Conservation (phyloP, 78 protist species). For the Dictyostelium brefeldianum region DNA sequence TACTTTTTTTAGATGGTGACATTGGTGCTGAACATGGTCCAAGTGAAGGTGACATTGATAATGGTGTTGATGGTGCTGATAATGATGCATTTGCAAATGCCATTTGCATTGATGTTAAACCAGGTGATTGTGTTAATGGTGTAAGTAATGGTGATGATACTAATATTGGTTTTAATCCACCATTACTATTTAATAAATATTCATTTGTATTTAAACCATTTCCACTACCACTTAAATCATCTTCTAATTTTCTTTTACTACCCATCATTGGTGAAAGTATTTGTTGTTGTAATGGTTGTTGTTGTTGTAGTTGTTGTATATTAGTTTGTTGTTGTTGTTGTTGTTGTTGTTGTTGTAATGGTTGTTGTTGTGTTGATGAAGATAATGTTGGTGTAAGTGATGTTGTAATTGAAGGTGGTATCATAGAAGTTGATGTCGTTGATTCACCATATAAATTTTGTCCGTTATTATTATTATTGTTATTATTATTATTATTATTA, state of each 20-base stretch:
- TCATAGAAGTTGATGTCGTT: slow-evolving; percentile 51
- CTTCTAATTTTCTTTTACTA: slow-evolving; percentile 74
- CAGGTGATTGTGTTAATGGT: slow-evolving; percentile 68
- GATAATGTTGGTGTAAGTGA: slow-evolving; percentile 63
- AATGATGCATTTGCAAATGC: slow-evolving; percentile 70
- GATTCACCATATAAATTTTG: slow-evolving; percentile 56
- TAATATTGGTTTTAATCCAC: slow-evolving; percentile 42
- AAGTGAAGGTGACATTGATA: slow-evolving; percentile 69
- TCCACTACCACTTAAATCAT: neutral
- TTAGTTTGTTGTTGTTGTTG: neutral
- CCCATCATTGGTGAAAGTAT: slow-evolving; percentile 60
- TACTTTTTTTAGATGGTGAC: slow-evolving; percentile 78
- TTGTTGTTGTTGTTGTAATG: neutral
- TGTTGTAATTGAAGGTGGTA: slow-evolving; percentile 43
- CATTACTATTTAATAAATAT: slow-evolving; percentile 2
- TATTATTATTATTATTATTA: neutral
- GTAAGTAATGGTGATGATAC: slow-evolving; percentile 73
- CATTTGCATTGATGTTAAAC: slow-evolving; percentile 61
- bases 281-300: neutral
- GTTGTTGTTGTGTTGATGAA: slow-evolving; percentile 18
- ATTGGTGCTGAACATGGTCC: slow-evolving; percentile 66
- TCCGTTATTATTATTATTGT: neutral
- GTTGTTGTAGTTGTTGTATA: neutral
- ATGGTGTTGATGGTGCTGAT: slow-evolving; percentile 71
- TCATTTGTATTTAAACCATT: neutral